Percentiles rank a stretch among this genome's conserved stretches.
Conservation (phyloP, 192 early-diverging fungal species). For the Spizellomyces punctatus region DNA sequence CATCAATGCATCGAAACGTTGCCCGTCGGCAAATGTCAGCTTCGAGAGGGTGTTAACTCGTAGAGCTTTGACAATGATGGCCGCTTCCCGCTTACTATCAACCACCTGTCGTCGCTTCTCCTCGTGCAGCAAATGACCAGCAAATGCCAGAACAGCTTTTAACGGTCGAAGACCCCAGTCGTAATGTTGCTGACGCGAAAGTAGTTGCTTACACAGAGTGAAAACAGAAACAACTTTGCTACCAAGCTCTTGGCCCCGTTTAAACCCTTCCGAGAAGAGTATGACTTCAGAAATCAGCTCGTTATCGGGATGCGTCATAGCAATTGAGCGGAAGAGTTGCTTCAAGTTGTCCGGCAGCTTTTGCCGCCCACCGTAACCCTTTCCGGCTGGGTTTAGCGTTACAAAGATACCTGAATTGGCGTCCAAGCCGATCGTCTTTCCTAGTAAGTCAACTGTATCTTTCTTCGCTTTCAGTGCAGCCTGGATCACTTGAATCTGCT, state of each 20-base stretch:
- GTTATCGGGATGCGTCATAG: conserved; percentile 66
- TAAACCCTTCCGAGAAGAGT: conserved; percentile 63
- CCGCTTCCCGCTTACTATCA: conserved; percentile 35
- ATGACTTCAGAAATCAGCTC: conserved; percentile 64
- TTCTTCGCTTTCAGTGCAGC: conserved; percentile 50
- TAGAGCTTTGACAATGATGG: conserved; percentile 57
- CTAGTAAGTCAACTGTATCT: conserved; percentile 43
- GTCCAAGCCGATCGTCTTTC: conserved; percentile 49
- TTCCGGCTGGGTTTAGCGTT: conserved; percentile 64
- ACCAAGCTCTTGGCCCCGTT: conserved; percentile 53
- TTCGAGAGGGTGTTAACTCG: conserved; percentile 60
- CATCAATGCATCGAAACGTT: conserved; percentile 51
- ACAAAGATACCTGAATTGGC: conserved; percentile 65
- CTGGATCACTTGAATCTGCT: conserved; percentile 67
- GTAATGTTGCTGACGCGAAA: conserved; percentile 57
- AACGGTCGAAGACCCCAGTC: conserved; percentile 64
- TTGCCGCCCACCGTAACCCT: conserved; percentile 63
- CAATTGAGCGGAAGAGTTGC: conserved; percentile 61
- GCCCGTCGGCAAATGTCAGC: conserved; percentile 51
- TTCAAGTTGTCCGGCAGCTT: conserved; percentile 66
- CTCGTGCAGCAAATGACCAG: conserved; percentile 52
- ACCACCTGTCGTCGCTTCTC: conserved; percentile 38
- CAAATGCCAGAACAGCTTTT: conserved; percentile 54
- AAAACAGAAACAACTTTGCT: conserved; percentile 63
- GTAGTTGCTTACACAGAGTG: conserved; percentile 56